Evolutionary conservation across 495 filamentous ascomycete genomes (phyloP).

Genomic region (Bacidia gigantensis): DNA sequence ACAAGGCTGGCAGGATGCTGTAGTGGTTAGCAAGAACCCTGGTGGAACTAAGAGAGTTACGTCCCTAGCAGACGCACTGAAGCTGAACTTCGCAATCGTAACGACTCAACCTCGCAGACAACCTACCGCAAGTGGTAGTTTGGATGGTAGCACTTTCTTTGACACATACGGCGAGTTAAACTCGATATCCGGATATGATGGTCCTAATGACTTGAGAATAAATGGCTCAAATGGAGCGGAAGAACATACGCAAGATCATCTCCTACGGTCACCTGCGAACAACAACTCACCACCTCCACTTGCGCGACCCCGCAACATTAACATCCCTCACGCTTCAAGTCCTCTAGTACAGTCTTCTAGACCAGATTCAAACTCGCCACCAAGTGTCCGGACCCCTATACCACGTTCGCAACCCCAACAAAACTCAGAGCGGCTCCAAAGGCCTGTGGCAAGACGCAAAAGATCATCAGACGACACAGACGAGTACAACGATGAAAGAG

Average conservation of each 20-base stretch:
- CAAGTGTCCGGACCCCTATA: slow-evolving; percentile 9
- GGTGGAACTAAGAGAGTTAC: slow-evolving; percentile 95
- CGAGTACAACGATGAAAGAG: slow-evolving; percentile 77
- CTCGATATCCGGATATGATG: slow-evolving; percentile 2
- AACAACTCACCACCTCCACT: slow-evolving; percentile 9
- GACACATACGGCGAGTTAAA: slow-evolving; percentile 17
- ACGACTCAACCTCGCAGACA: slow-evolving; percentile 76
- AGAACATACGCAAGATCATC: slow-evolving; percentile 3
- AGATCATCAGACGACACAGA: slow-evolving; percentile 32
- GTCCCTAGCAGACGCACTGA: slow-evolving; percentile 88
- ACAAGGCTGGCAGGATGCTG: slow-evolving; percentile 72
- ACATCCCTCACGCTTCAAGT: slow-evolving; percentile 10
- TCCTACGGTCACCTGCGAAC: slow-evolving; percentile 1
- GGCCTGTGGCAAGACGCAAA: slow-evolving; percentile 20
- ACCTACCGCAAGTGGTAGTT: slow-evolving; percentile 28
- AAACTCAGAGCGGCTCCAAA: neutral
- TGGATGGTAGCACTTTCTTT: slow-evolving; percentile 43
- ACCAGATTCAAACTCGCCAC: slow-evolving; percentile 15
- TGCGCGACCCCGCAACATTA: slow-evolving; percentile 9
- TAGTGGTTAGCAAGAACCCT: slow-evolving; percentile 95
- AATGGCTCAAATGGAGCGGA: slow-evolving; percentile 9
- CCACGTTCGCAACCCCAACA: slow-evolving; percentile 22
- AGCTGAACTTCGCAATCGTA: slow-evolving; percentile 93
- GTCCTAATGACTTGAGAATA: neutral
- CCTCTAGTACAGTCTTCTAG: slow-evolving; percentile 13